A percentile compares a stretch with the other conserved stretches of the same genome.
Conservation (phyloP, 768 basidiomycete species). For the Mycena filopes region DNA sequence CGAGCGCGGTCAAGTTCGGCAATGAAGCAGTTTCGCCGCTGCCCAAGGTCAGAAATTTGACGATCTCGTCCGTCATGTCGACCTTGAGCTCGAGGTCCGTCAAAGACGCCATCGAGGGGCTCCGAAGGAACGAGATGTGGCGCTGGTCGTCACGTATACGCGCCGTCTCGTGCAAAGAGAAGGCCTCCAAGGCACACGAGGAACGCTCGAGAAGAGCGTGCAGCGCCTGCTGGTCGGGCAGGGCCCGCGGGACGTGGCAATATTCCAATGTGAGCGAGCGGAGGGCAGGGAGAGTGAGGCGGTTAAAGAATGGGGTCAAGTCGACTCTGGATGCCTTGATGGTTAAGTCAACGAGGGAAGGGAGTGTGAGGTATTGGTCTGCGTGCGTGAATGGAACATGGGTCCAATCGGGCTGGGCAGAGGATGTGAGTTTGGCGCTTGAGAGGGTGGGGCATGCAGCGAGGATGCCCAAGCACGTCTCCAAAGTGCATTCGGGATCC, state of each 20-base stretch:
- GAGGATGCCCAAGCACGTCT: slow-evolving; percentile 27
- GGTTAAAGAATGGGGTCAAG: slow-evolving; percentile 19
- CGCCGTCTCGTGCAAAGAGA: slow-evolving; percentile 24
- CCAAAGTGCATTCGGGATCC: slow-evolving; percentile 24
- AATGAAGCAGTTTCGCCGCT: background rate
- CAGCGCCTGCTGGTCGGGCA: slow-evolving; percentile 15
- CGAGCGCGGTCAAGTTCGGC: slow-evolving; percentile 15
- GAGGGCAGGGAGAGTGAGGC: slow-evolving; percentile 28
- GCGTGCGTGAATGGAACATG: slow-evolving; percentile 14
- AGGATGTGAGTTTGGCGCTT: slow-evolving; percentile 19
- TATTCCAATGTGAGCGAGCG: slow-evolving; percentile 24
- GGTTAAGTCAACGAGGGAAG: slow-evolving; percentile 18
- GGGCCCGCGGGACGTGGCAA: slow-evolving; percentile 17
- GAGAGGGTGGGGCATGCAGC: slow-evolving; percentile 16
- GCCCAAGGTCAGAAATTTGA: slow-evolving; percentile 17
- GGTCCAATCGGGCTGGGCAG: slow-evolving; percentile 27
- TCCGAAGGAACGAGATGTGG: slow-evolving; percentile 20
- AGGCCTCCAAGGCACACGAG: slow-evolving; percentile 2
- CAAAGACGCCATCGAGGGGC: slow-evolving; percentile 14
- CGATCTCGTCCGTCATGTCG: slow-evolving; percentile 22
- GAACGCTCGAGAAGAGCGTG: slow-evolving; percentile 27
- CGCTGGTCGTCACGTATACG: slow-evolving; percentile 18
- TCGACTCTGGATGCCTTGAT: slow-evolving; percentile 25
- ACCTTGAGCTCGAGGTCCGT: slow-evolving; percentile 21
- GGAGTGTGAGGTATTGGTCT: slow-evolving; percentile 21